These are phyloP conservation scores for Ceratocystis diversiconidia DNA, from an alignment of 2,329 filamentous ascomycete species.

Conservation along the genomic window DNA sequence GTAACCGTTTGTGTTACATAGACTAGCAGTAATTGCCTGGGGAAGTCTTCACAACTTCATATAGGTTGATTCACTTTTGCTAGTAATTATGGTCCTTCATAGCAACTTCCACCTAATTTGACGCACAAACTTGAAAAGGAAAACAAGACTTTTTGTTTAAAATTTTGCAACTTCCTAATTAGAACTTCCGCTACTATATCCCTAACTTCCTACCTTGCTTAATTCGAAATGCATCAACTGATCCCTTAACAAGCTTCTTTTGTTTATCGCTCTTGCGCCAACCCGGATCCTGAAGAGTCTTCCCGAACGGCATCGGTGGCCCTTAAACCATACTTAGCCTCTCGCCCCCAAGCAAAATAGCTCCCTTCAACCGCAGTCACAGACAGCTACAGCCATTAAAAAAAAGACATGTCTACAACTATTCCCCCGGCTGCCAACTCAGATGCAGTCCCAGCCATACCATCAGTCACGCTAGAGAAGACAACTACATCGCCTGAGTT, in stretches of 20 bases:
- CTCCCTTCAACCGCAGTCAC: too few relatives aligned
- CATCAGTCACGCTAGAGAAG: neutral
- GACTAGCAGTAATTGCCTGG: too few relatives aligned
- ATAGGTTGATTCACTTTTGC: too few relatives aligned
- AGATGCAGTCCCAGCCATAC: neutral
- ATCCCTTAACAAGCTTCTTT: too few relatives aligned
- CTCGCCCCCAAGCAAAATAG: too few relatives aligned
- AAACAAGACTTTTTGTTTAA: neutral
- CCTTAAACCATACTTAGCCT: too few relatives aligned
- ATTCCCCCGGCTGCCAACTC: neutral
- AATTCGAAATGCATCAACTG: neutral
- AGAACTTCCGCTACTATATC: too few relatives aligned
- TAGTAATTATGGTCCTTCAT: neutral
- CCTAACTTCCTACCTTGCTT: neutral
- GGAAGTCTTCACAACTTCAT: too few relatives aligned
- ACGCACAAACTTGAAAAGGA: neutral
- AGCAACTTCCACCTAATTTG: neutral
- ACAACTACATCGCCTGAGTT: neutral
- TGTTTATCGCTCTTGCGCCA: too few relatives aligned
- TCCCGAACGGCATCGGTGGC: too few relatives aligned
- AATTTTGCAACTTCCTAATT: neutral
- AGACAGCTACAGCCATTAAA: neutral
- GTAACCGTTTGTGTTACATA: too few relatives aligned
- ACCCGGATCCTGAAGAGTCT: too few relatives aligned
- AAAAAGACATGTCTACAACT: neutral